Evolutionary conservation across 1,284 basidiomycete species (phyloP).

Genomic region (Chondrostereum purpureum): DNA sequence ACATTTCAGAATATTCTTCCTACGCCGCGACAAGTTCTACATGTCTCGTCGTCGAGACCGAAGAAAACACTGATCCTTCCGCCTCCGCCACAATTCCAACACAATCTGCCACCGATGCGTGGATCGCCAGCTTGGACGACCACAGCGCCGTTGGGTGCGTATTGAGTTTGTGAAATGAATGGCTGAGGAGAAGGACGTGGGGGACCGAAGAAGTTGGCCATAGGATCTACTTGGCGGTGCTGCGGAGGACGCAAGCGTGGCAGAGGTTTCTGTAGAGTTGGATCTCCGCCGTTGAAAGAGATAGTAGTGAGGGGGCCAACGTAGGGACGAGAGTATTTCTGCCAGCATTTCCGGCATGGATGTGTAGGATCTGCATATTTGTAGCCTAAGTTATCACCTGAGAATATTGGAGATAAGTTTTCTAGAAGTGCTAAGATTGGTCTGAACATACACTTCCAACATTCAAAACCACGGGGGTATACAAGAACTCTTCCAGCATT

Average conservation of each 20-base stretch:
- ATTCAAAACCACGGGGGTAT: slow-evolving; percentile 56
- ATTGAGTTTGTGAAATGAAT: neutral
- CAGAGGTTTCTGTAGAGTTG: slow-evolving; percentile 14
- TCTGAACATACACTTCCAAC: slow-evolving; percentile 51
- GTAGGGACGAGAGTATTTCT: slow-evolving; percentile 54
- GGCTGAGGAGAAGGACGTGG: slow-evolving; percentile 1
- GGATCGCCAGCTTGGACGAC: slow-evolving; percentile 61
- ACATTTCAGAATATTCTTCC: too few species aligned
- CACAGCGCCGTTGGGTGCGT: slow-evolving; percentile 33
- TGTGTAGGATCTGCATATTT: slow-evolving; percentile 58
- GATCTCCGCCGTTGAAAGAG: slow-evolving; percentile 22
- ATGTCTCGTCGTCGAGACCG: slow-evolving; percentile 47
- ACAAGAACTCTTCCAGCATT: slow-evolving; percentile 53
- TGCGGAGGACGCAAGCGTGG: slow-evolving; percentile 9
- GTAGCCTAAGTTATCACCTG: slow-evolving; percentile 69
- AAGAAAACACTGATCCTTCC: slow-evolving; percentile 45
- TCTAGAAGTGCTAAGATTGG: slow-evolving; percentile 1
- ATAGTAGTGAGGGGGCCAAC: slow-evolving; percentile 49
- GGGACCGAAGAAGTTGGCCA: neutral
- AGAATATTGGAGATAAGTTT: neutral
- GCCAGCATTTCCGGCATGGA: slow-evolving; percentile 69
- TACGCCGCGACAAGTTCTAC: slow-evolving; percentile 47
- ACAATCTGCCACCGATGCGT: slow-evolving; percentile 59
- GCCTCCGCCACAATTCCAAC: slow-evolving; percentile 57
- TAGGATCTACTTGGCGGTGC: slow-evolving; percentile 1